phyloP scores from a whole-genome alignment of 2,329 filamentous ascomycete species.

The Colletotrichum scovillei region DNA sequence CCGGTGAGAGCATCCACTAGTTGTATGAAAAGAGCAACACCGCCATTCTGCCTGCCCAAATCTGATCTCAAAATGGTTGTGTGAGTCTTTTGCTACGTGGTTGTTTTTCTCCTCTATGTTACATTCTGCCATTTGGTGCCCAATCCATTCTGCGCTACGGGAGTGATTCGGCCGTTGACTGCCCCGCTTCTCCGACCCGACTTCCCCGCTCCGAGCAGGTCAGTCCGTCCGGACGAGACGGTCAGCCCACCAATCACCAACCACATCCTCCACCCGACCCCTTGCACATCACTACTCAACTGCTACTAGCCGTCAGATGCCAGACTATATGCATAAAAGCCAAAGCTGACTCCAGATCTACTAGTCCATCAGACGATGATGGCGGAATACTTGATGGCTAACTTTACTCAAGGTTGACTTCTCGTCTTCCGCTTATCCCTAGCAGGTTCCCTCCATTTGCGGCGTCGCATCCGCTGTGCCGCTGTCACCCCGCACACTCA shows the following conservation, averaged over 20 bases:
- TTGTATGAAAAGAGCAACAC: too few relatives aligned
- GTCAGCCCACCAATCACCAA: background rate
- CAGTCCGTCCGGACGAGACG: background rate
- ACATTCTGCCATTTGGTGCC: background rate
- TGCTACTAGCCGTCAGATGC: background rate
- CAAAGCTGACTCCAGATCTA: background rate
- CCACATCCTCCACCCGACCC: background rate
- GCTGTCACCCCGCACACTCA: background rate
- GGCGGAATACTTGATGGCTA: too few relatives aligned
- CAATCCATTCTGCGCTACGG: background rate
- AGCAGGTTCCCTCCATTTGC: background rate
- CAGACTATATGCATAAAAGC: conserved; percentile 3
- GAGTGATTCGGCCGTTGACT: background rate
- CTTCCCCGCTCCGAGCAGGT: background rate
- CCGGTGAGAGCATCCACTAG: too few relatives aligned
- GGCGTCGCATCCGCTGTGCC: background rate
- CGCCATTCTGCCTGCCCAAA: too few relatives aligned
- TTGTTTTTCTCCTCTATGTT: too few relatives aligned
- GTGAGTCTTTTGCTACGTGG: too few relatives aligned
- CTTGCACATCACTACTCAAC: background rate
- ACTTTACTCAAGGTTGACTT: background rate
- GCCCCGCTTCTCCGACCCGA: background rate
- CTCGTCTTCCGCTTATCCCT: background rate
- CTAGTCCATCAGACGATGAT: background rate
- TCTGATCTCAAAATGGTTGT: too few relatives aligned